A percentile compares a stretch with the other conserved stretches of the same genome.
Evolutionary conservation across 2,329 filamentous ascomycete genomes (phyloP).

Genomic region (Alternaria triticina): DNA sequence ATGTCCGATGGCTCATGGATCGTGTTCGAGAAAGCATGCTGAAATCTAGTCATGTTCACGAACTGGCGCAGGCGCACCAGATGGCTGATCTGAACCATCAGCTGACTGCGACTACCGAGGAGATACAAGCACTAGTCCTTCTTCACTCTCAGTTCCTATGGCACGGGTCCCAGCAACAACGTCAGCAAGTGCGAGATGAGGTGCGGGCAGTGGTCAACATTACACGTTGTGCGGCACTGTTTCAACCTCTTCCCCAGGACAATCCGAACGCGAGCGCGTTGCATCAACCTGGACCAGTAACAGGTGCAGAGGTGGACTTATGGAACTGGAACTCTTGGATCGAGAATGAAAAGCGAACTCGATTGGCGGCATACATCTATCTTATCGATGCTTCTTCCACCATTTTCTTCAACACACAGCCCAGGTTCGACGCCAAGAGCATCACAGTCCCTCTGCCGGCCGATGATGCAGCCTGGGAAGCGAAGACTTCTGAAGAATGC

Average conservation of each 20-base stretch:
- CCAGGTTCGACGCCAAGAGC: slow-evolving; percentile 69
- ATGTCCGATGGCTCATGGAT: slow-evolving; percentile 73
- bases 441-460: slow-evolving; percentile 71
- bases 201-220: slow-evolving; percentile 65
- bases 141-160: slow-evolving; percentile 69
- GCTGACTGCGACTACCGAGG: slow-evolving; percentile 60
- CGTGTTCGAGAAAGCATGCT: slow-evolving; percentile 65
- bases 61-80: slow-evolving; percentile 44
- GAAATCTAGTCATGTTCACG: slow-evolving; percentile 61
- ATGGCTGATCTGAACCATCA: slow-evolving; percentile 50
- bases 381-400: slow-evolving; percentile 69
- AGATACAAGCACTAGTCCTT: slow-evolving; percentile 71
- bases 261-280: slow-evolving; percentile 63
- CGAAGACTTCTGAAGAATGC: slow-evolving; percentile 64
- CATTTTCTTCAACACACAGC: slow-evolving; percentile 73
- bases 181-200: slow-evolving; percentile 66
- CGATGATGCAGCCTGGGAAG: slow-evolving; percentile 78
- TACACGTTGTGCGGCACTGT: slow-evolving; percentile 63
- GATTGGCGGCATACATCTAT: slow-evolving; percentile 70
- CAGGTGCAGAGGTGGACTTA: slow-evolving; percentile 54
- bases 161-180: slow-evolving; percentile 72
- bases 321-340: slow-evolving; percentile 74
- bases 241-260: slow-evolving; percentile 59
- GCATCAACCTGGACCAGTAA: slow-evolving; percentile 60
- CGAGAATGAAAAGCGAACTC: slow-evolving; percentile 72